phyloP scores from a whole-genome alignment of 208 protist species.

The Wallacemonas rigidus region DNA sequence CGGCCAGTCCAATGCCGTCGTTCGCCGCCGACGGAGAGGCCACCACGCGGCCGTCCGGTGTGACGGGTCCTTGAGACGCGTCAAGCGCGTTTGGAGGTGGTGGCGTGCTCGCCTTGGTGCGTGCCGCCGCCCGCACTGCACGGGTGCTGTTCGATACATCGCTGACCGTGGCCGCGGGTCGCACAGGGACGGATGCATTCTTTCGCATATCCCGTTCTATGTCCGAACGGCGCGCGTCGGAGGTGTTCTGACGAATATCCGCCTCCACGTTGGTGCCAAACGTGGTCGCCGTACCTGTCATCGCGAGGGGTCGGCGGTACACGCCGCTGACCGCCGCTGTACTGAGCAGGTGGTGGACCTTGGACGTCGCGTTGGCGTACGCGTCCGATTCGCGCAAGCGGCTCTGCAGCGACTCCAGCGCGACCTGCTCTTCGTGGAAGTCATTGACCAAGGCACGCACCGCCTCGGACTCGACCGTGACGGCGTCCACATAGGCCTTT shows the following conservation, averaged over 20 bases:
- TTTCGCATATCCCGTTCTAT: conserved; percentile 19
- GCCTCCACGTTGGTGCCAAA: conserved; percentile 53
- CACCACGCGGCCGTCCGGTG: neutral
- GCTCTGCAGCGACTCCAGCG: conserved; percentile 16
- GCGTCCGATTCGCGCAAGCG: conserved; percentile 6
- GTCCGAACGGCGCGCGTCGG: conserved; percentile 21
- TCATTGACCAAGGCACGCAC: conserved; percentile 32
- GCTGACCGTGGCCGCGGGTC: neutral
- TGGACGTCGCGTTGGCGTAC: conserved; percentile 45
- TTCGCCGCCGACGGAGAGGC: neutral
- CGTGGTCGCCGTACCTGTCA: conserved; percentile 10
- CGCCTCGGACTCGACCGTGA: conserved; percentile 31
- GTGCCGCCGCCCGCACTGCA: neutral
- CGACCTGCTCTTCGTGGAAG: conserved; percentile 26
- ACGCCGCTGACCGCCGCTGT: conserved; percentile 52
- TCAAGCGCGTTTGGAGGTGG: neutral
- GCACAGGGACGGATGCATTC: conserved; percentile 3
- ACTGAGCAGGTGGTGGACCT: conserved; percentile 55
- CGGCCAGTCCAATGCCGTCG: conserved; percentile 2
- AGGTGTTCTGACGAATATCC: conserved; percentile 44
- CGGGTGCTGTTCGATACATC: neutral
- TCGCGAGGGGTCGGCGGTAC: conserved; percentile 29
- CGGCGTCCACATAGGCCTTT: conserved; percentile 49
- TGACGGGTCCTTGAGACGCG: neutral
- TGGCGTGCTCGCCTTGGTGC: neutral